Base-by-base conservation (phyloP, 1,284 basidiomycete genomes). In the Trichosporon faecale region DNA sequence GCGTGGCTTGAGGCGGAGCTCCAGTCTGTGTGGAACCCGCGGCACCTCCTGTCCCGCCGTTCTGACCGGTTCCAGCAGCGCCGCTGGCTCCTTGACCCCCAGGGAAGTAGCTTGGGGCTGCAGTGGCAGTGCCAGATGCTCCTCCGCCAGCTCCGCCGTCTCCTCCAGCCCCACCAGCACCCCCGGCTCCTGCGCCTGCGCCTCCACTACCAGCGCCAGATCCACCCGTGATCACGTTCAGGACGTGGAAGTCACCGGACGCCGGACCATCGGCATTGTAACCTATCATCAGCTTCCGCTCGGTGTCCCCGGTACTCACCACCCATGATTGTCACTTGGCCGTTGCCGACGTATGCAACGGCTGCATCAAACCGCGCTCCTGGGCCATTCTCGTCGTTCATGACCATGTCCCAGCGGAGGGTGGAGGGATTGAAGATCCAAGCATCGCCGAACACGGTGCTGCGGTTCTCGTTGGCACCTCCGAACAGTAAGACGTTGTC, bases 401-500 rank as follows among this genome's bases (percentile, higher is more conserved):
- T 40, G 12, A 77, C 70, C 68, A 79, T 68, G 16, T 57, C 73
- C 80, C 81, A 84, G 3, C 29, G 21, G 74, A 23, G 83, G 84
- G 4, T 84, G 80, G 84, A 88, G 86, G 64, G 88, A 87, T 93
- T 89, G 60, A 94, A 84, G 60, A 91, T 84, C 90, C 91, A 94
- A 2, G 90, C 90, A 78, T 94, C 93, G 60, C 83, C 85, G 68
- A 87, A 88, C 14, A 86, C 88, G 1, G 77, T 85, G 74, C 88
- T 86, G 66, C 90, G 84, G 33, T 75, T 78, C 6, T 86, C 86
- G 78, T 91, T 88, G n/a, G 88, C 86, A 12, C 93, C 93, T 23
- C 93, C 93, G 44, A 93, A 91, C 12, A 94, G 88, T 67, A 93
- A 82, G 31, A 93, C 83, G 29, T 85, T 87, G 61, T 86, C 85